Evolutionary conservation across 352 stramenopile species (phyloP).

Genomic region (Pythium dissimile): DNA sequence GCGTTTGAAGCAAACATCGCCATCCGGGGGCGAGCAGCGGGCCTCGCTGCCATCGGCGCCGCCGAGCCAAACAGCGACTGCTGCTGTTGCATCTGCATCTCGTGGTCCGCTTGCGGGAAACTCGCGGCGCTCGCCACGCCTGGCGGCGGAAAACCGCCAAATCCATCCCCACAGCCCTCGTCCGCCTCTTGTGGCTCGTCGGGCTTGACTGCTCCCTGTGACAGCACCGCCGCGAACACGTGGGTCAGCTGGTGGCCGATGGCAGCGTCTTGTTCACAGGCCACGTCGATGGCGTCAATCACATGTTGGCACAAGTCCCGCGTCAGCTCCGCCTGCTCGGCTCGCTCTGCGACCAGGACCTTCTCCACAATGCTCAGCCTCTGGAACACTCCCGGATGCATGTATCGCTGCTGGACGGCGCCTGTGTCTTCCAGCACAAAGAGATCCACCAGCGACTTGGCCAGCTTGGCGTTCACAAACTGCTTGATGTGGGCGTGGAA

Average conservation of each 20-base stretch:
- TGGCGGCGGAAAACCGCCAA: too few species aligned
- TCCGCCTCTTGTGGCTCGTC: too few species aligned
- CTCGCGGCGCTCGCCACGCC: too few species aligned
- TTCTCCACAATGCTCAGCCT: slow-evolving; percentile 19
- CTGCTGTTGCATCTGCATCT: too few species aligned
- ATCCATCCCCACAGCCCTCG: too few species aligned
- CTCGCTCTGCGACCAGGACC: slow-evolving; percentile 9
- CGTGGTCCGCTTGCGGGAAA: too few species aligned
- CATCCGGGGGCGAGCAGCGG: too few species aligned
- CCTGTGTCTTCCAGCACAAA: slow-evolving; percentile 7
- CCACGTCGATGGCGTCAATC: slow-evolving; percentile 5
- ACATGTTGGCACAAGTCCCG: slow-evolving; percentile 10
- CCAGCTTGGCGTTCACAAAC: slow-evolving; percentile 7
- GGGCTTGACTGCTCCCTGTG: slow-evolving; percentile 7
- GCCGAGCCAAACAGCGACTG: too few species aligned
- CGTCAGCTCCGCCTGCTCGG: background rate
- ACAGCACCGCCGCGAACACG: slow-evolving; percentile 14
- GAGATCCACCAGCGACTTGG: slow-evolving; percentile 11
- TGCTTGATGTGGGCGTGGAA: slow-evolving; percentile 3
- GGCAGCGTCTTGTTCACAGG: background rate
- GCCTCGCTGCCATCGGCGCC: too few species aligned
- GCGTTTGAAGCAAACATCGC: too few species aligned
- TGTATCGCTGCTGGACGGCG: slow-evolving; percentile 1
- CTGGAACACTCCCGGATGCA: slow-evolving; percentile 1
- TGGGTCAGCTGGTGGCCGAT: background rate